Evolutionary conservation across 345 rosid species (phyloP).

Genomic region (Atalantia buxifolia): DNA sequence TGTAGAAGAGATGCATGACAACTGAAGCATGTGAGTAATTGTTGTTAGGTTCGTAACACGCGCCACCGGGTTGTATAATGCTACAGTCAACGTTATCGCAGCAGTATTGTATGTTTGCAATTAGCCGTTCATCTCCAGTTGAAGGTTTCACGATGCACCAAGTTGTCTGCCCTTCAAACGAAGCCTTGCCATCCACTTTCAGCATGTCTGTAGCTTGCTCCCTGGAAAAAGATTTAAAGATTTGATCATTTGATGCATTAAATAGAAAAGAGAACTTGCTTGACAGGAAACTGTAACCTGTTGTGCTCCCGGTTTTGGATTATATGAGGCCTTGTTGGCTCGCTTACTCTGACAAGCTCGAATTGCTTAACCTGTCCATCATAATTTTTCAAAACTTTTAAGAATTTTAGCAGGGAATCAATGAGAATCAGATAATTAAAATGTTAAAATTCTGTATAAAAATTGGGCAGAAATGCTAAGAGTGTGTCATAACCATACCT

Average conservation of each 20-base stretch:
- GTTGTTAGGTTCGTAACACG: constrained; percentile 23
- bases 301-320: neutral
- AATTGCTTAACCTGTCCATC: neutral
- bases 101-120: constrained; percentile 24
- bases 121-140: constrained; percentile 14
- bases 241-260: neutral
- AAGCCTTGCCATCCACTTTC: neutral
- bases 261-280: neutral
- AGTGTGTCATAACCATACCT: too few species aligned
- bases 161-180: neutral
- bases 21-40: constrained; percentile 26
- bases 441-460: too few species aligned
- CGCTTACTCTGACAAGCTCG: neutral
- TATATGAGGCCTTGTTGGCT: neutral
- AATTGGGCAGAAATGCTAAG: too few species aligned
- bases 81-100: constrained; percentile 26
- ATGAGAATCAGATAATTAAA: too few species aligned
- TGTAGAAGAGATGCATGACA: constrained; percentile 36
- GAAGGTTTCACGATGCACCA: constrained; percentile 34
- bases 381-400: too few species aligned
- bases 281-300: too few species aligned
- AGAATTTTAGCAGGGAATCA: too few species aligned
- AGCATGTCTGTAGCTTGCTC: neutral
- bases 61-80: constrained; percentile 30
- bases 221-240: neutral